phyloP scores from a whole-genome alignment of 495 filamentous ascomycete species.

The Lasiosphaeria ovina region DNA sequence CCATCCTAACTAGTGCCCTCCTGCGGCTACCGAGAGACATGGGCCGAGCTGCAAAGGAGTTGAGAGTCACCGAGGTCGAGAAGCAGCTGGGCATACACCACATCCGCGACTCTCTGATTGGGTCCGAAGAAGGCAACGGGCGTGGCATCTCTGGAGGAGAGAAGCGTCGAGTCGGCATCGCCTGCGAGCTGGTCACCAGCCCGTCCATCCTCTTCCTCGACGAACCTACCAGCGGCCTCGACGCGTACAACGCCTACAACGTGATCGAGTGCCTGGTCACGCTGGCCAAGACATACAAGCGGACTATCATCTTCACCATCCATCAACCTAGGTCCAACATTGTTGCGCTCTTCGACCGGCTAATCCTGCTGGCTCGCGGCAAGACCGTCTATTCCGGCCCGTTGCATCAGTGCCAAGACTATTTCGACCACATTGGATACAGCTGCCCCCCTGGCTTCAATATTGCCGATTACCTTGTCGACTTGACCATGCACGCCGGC shows the following conservation, averaged over 20 bases:
- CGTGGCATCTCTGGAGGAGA: constrained; percentile 96
- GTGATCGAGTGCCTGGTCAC: constrained; percentile 95
- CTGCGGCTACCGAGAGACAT: constrained; percentile 89
- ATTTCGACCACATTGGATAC: constrained; percentile 90
- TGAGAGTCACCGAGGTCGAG: constrained; percentile 88
- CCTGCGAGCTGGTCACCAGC: constrained; percentile 95
- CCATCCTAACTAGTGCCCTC: constrained; percentile 89
- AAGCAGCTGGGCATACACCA: constrained; percentile 89
- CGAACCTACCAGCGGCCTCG: constrained; percentile 92
- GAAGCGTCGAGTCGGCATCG: constrained; percentile 93
- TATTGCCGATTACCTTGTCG: constrained; percentile 95
- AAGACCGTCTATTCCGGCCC: constrained; percentile 91
- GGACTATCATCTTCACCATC: constrained; percentile 97
- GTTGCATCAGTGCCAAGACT: constrained; percentile 83
- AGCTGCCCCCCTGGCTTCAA: constrained; percentile 95
- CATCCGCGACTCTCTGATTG: constrained; percentile 91
- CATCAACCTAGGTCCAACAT: constrained; percentile 99
- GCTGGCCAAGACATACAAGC: constrained; percentile 89
- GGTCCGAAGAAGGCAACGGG: constrained; percentile 94
- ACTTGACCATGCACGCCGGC: constrained; percentile 91
- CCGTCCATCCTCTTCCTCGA: constrained; percentile 97
- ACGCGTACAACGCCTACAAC: constrained; percentile 96
- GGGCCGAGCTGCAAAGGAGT: constrained; percentile 79
- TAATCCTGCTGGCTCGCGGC: constrained; percentile 86
- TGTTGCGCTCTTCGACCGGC: constrained; percentile 93